phyloP scores from a whole-genome alignment of 2,329 filamentous ascomycete genomes.

The Pseudogymnoascus sp. region DNA sequence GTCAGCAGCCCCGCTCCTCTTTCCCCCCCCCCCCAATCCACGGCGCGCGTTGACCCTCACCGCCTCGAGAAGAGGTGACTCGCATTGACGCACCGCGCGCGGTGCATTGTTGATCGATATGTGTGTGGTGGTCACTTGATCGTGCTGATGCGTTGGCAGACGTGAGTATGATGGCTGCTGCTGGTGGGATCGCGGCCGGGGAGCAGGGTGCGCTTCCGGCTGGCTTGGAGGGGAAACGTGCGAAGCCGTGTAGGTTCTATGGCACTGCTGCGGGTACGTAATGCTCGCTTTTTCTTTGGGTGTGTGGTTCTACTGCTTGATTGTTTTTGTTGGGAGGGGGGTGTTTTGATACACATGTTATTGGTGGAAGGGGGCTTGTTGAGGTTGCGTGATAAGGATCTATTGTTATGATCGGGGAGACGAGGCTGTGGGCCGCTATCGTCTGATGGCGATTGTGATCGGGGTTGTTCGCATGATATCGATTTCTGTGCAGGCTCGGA shows the following conservation, averaged over 20 bases:
- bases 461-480: constrained; percentile 2
- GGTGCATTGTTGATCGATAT: neutral
- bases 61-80: neutral
- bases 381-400: constrained; percentile 1
- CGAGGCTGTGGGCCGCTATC: neutral
- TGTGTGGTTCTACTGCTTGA: neutral
- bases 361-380: neutral
- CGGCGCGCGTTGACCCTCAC: neutral
- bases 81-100: neutral
- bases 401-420: neutral
- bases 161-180: neutral
- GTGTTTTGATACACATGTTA: neutral
- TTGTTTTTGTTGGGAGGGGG: neutral
- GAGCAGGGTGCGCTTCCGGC: neutral
- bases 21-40: neutral
- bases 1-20: constrained; percentile 3
- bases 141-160: neutral
- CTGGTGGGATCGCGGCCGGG: neutral
- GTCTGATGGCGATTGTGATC: constrained; percentile 1
- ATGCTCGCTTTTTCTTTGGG: neutral
- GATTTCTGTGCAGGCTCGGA: constrained; percentile 13
- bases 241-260: neutral
- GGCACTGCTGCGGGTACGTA: constrained; percentile 2
- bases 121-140: neutral
- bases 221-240: constrained; percentile 1